Evolutionary conservation across 495 filamentous ascomycete species (phyloP), one percentile per base, ranked within the genome.

Genomic region (Daldinia grandis): DNA sequence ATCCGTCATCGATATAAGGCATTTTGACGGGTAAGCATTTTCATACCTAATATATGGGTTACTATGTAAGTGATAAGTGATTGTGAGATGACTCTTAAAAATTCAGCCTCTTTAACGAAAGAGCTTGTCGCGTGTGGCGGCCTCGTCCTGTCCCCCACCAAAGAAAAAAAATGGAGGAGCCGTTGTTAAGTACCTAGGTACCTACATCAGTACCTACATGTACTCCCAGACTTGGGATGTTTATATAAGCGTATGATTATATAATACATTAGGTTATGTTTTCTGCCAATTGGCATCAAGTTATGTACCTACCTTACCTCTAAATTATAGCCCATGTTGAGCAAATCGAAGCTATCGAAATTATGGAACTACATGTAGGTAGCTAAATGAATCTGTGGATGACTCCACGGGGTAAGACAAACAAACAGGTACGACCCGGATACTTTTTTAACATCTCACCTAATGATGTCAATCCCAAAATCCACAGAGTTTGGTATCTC

Each of bases 1-100:
- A 97, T 58, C 82, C 81, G 78, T 87, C 79, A 77, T 83, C 81
- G 64, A 80, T 78, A 33, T 78, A 74, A 62, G 77, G 76, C 79
- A 85, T 85, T 68, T 75, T 80, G 77, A 27, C 64, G 54, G 21
- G 7, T 8, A 51, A 62, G 7, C 60, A 68, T 72, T 68, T 60
- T 59, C 25, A 57, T 64, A n/a, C n/a, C n/a, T n/a, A n/a, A n/a
- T n/a, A 55, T 49, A 24, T 19, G 42, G 58, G 44, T 50, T 44
- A 9, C 19, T 51, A 14, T 42, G 50, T 58, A 14, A 49, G 50
- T 58, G 54, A 68, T 58, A 40, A 62, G 40, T 37, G 50, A 62
- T 54, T 65, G 19, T 44, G 53, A 66, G 54, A 69, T 72, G 69
- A 73, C 49, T 74, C 55, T 53, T n/a, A 53, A 30, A 51, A 53